These are phyloP conservation scores for Papiliotrema flavescens DNA, from an alignment of 1,284 basidiomycete genomes.

Conservation along the genomic window DNA sequence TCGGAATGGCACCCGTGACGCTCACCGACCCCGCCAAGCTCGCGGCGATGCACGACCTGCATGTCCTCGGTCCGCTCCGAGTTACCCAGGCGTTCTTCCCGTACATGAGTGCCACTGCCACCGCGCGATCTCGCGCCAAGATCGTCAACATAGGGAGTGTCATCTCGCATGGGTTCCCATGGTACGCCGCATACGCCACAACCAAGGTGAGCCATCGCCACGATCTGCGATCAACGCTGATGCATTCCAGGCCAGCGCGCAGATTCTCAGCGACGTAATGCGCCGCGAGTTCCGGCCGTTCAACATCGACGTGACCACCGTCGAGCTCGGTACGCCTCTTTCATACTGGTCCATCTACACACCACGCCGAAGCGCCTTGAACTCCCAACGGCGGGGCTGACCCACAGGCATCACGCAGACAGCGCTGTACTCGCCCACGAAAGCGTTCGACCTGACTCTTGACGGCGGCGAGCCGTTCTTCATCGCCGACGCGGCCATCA, in stretches of 20 bases:
- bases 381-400: not conserved
- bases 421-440: not conserved
- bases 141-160: not conserved
- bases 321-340: not conserved
- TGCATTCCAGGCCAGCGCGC: not conserved
- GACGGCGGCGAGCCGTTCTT: not conserved
- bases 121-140: not conserved
- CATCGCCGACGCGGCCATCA: not conserved
- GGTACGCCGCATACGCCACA: not conserved
- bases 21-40: conserved; percentile 10
- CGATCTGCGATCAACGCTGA: not conserved
- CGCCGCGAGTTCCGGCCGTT: not conserved
- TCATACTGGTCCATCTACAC: not conserved
- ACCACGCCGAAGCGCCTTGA: too few species aligned
- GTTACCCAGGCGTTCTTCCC: conserved; percentile 17
- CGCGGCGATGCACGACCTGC: conserved; percentile 18
- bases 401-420: not conserved
- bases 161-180: not conserved
- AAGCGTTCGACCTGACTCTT: not conserved
- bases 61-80: conserved; percentile 18
- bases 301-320: not conserved
- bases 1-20: not conserved
- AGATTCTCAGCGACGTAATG: not conserved
- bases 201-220: not conserved
- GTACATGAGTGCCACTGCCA: not conserved